phyloP scores from a whole-genome alignment of 2,329 filamentous ascomycete genomes.

The Shiraia sp. region DNA sequence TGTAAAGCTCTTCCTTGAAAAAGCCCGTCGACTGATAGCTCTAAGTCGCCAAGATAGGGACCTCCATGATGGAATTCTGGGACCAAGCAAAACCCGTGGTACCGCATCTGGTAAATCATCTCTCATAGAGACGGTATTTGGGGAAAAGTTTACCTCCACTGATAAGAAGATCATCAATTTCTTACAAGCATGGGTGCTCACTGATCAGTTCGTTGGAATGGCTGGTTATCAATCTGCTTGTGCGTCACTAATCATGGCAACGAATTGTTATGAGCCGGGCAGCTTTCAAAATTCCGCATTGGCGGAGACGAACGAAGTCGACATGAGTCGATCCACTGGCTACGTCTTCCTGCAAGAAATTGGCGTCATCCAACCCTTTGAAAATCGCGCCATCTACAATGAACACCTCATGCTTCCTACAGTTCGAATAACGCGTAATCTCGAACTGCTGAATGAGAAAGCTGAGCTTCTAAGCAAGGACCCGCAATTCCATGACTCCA shows the following conservation, averaged over 20 bases:
- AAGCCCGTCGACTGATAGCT: constrained; percentile 45
- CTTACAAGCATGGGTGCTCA: constrained; percentile 65
- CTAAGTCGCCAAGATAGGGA: constrained; percentile 46
- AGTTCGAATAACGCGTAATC: constrained; percentile 48
- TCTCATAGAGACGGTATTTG: constrained; percentile 16
- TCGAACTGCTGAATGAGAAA: constrained; percentile 47
- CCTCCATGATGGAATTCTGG: constrained; percentile 37
- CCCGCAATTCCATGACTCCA: constrained; percentile 54
- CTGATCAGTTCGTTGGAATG: constrained; percentile 27
- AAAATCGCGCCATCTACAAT: constrained; percentile 67
- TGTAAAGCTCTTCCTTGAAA: constrained; percentile 47
- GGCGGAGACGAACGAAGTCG: constrained; percentile 15
- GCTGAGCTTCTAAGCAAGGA: constrained; percentile 25
- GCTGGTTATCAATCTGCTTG: constrained; percentile 65
- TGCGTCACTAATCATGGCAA: constrained; percentile 64
- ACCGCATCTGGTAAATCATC: constrained; percentile 22
- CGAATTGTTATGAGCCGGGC: constrained; percentile 61
- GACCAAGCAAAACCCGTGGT: constrained; percentile 42
- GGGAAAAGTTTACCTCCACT: constrained; percentile 51
- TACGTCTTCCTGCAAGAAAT: constrained; percentile 75
- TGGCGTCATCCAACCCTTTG: constrained; percentile 71
- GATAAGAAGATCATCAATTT: constrained; percentile 67
- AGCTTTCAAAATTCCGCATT: constrained; percentile 40
- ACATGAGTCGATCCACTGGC: constrained; percentile 47
- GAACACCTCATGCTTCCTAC: constrained; percentile 57